These are phyloP conservation scores for Bruguiera parviflora DNA, from an alignment of 345 rosid genomes.

Conservation along the genomic window DNA sequence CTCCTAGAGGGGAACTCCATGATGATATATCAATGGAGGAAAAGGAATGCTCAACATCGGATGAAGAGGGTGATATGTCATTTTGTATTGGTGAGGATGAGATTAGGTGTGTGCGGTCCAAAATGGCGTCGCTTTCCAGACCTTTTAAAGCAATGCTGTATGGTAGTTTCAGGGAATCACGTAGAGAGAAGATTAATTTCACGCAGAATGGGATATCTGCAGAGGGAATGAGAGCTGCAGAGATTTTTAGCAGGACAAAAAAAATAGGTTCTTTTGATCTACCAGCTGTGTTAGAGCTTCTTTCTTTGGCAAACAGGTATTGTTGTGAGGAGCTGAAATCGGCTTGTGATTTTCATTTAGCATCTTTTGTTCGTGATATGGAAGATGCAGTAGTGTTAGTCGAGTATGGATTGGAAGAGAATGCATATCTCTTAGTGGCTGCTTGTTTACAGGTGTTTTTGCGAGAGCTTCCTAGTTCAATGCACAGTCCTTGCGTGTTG, in stretches of 20 bases:
- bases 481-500: background rate
- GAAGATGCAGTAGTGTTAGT: background rate
- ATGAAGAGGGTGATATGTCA: slow-evolving; percentile 3
- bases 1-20: slow-evolving; percentile 27
- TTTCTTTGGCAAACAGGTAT: slow-evolving; percentile 4
- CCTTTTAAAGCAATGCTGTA: slow-evolving; percentile 3
- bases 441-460: slow-evolving; percentile 2
- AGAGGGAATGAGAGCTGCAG: slow-evolving; percentile 1
- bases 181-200: slow-evolving; percentile 1
- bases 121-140: background rate
- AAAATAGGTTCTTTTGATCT: background rate
- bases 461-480: background rate
- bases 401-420: slow-evolving; percentile 2
- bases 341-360: background rate
- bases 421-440: background rate
- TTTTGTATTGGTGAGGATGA: slow-evolving; percentile 1
- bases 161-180: background rate
- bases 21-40: slow-evolving; percentile 28
- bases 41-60: slow-evolving; percentile 39
- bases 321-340: background rate
- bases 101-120: slow-evolving; percentile 1
- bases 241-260: background rate
- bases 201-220: background rate
- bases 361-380: background rate
- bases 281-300: background rate